Conservation (phyloP, 805 yeast genomes). For the Candida piceae region DNA sequence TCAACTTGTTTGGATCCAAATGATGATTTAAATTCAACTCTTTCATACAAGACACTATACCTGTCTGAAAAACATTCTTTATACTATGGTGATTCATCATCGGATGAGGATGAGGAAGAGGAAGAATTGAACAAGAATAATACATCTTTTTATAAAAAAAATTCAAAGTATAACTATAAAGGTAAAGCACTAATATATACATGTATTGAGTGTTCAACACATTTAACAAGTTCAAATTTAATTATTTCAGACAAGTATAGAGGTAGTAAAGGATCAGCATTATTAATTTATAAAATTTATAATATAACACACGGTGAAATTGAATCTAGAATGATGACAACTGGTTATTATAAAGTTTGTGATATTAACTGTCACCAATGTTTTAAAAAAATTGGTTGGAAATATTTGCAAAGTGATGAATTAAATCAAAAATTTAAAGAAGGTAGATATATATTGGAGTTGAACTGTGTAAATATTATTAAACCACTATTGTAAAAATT, state of each 20-base stretch:
- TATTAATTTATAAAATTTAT: slow-evolving; percentile 42
- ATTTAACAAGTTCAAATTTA: slow-evolving; percentile 24
- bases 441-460: slow-evolving; percentile 53
- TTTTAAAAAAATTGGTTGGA: slow-evolving; percentile 55
- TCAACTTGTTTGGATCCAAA: slow-evolving; percentile 36
- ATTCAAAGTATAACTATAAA: slow-evolving; percentile 13
- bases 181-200: slow-evolving; percentile 24
- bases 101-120: slow-evolving; percentile 7
- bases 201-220: slow-evolving; percentile 27
- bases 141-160: slow-evolving; percentile 5
- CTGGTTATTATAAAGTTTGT: slow-evolving; percentile 54
- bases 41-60: slow-evolving; percentile 7
- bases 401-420: slow-evolving; percentile 45
- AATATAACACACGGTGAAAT: slow-evolving; percentile 19
- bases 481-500: not conserved
- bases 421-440: slow-evolving; percentile 52
- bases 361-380: slow-evolving; percentile 56
- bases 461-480: slow-evolving; percentile 12
- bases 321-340: slow-evolving; percentile 41
- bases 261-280: slow-evolving; percentile 57
- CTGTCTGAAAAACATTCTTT: slow-evolving; percentile 10
- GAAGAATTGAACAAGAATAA: slow-evolving; percentile 7
- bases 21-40: slow-evolving; percentile 11
- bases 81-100: slow-evolving; percentile 8
- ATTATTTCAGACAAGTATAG: slow-evolving; percentile 37